Evolutionary conservation across 306 rosid genomes (phyloP).

Genomic region (Canavalia gladiata): DNA sequence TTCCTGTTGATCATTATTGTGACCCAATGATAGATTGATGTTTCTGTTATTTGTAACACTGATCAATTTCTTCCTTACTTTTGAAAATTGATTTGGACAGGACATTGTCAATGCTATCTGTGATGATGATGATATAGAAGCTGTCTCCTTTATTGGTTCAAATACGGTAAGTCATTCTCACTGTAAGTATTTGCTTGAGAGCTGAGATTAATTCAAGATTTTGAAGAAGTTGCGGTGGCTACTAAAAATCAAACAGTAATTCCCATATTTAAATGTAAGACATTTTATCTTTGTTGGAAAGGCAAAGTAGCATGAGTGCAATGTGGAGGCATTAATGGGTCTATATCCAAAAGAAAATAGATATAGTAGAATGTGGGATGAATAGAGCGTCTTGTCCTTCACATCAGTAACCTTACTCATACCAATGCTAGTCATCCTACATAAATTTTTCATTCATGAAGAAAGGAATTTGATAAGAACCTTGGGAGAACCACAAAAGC

Average conservation of each 20-base stretch:
- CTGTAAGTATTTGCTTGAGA: not conserved
- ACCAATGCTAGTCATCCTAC: not conserved
- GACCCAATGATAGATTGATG: slow-evolving; percentile 3
- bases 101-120: slow-evolving; percentile 75
- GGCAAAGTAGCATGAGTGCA: no score
- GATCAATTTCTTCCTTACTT: slow-evolving; percentile 1
- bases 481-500: no score
- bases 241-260: not conserved
- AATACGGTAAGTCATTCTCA: slow-evolving; percentile 58
- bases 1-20: not conserved
- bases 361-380: no score
- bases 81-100: slow-evolving; percentile 52
- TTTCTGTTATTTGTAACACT: not conserved
- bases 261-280: not conserved
- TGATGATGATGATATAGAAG: slow-evolving; percentile 74
- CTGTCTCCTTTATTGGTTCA: slow-evolving; percentile 78
- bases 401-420: not conserved
- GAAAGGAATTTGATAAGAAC: not conserved
- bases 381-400: not conserved
- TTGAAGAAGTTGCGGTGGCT: not conserved
- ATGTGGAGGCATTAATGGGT: no score
- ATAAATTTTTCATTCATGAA: not conserved
- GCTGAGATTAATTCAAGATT: not conserved
- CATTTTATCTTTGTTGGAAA: no score
- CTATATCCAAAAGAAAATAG: no score